phyloP scores from a whole-genome alignment of 2,329 filamentous ascomycete genomes.

The Aurifilum marmelostoma region DNA sequence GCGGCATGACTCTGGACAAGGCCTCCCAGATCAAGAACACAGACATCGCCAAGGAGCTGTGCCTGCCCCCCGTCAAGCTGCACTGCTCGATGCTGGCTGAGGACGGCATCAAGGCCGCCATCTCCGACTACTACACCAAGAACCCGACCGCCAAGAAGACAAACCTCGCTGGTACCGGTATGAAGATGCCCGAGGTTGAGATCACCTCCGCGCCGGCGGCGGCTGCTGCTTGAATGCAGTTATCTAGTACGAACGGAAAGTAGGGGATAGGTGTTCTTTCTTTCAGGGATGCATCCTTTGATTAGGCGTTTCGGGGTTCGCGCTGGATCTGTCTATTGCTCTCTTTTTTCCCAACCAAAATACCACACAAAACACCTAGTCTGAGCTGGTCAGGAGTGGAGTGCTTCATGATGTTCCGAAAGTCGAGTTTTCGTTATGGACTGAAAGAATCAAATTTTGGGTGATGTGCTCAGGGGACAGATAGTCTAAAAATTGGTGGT shows the following conservation, averaged over 20 bases:
- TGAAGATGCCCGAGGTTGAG: slow-evolving; percentile 64
- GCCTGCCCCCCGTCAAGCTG: slow-evolving; percentile 85
- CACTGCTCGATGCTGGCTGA: slow-evolving; percentile 94
- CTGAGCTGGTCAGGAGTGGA: not conserved
- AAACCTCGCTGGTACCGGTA: slow-evolving; percentile 74
- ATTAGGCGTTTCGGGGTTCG: slow-evolving; percentile 21
- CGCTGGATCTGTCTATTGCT: slow-evolving; percentile 1
- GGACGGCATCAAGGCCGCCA: slow-evolving; percentile 90
- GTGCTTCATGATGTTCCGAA: not conserved
- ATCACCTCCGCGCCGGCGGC: slow-evolving; percentile 38
- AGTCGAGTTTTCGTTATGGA: not conserved
- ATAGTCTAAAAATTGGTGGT: not conserved
- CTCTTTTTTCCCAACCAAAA: not conserved
- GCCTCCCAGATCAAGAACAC: slow-evolving; percentile 93
- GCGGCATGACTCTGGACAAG: slow-evolving; percentile 95
- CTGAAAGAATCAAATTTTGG: not conserved
- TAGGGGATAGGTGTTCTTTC: not conserved
- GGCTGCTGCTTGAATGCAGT: slow-evolving; percentile 20
- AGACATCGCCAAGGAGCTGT: slow-evolving; percentile 96
- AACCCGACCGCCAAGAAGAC: slow-evolving; percentile 77
- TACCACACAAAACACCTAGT: slow-evolving; percentile 8
- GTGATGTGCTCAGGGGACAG: not conserved
- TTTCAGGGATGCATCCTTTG: slow-evolving; percentile 13
- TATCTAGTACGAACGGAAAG: not conserved
- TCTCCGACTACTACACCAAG: slow-evolving; percentile 89